phyloP scores from a whole-genome alignment of 768 basidiomycete species.

The Galerina marginata region DNA sequence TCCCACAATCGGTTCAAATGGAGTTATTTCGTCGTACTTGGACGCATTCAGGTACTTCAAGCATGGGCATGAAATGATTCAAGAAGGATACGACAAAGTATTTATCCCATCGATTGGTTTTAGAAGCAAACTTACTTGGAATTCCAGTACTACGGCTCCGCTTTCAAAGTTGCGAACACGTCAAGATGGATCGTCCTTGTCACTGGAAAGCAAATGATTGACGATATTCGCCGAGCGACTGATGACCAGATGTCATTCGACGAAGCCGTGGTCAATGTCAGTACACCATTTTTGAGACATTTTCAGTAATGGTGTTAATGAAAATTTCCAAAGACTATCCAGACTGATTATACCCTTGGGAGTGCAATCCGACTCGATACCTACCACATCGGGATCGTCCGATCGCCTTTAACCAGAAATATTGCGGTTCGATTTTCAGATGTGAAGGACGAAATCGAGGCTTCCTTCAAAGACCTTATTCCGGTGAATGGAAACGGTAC shows the following conservation, averaged over 20 bases:
- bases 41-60: slow-evolving; percentile 14
- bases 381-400: slow-evolving; percentile 7
- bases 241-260: slow-evolving; percentile 35
- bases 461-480: slow-evolving; percentile 44
- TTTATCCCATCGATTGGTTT: neutral
- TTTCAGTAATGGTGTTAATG: too few species aligned
- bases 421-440: slow-evolving; percentile 4
- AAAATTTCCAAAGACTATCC: neutral
- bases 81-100: slow-evolving; percentile 29
- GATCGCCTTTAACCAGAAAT: slow-evolving; percentile 9
- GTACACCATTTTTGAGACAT: too few species aligned
- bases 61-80: slow-evolving; percentile 19
- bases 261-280: slow-evolving; percentile 20
- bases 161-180: slow-evolving; percentile 26
- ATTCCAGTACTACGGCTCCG: slow-evolving; percentile 17
- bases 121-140: neutral
- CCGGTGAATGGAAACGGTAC: slow-evolving; percentile 13
- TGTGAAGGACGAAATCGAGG: slow-evolving; percentile 45
- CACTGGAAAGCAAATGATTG: slow-evolving; percentile 46
- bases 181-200: slow-evolving; percentile 35
- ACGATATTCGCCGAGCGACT: slow-evolving; percentile 49
- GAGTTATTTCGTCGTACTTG: slow-evolving; percentile 17
- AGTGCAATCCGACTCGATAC: slow-evolving; percentile 3
- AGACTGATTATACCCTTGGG: slow-evolving; percentile 9
- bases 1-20: slow-evolving; percentile 14